phyloP scores from a whole-genome alignment of 2,329 filamentous ascomycete genomes.

The Chaetomiaceae sp. region DNA sequence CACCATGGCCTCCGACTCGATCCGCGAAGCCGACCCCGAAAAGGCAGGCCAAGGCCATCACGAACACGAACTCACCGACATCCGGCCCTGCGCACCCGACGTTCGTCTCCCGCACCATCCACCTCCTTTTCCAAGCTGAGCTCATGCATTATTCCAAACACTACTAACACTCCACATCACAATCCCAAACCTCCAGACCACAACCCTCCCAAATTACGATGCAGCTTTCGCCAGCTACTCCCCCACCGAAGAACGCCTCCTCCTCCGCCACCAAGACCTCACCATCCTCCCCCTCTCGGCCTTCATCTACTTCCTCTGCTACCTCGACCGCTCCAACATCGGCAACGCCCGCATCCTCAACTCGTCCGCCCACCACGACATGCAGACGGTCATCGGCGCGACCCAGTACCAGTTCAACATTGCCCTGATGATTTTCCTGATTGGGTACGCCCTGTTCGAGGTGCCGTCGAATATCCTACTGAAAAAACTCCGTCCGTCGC shows the following conservation, averaged over 20 bases:
- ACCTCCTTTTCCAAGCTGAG: no score
- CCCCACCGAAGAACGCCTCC: slow-evolving; percentile 54
- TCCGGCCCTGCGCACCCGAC: background rate
- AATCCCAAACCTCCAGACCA: background rate
- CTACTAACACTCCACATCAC: background rate
- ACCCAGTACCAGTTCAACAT: slow-evolving; percentile 57
- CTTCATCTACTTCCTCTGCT: slow-evolving; percentile 62
- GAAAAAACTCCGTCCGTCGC: slow-evolving; percentile 57
- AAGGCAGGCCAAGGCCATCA: background rate
- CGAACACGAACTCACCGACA: background rate
- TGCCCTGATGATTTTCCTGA: slow-evolving; percentile 56
- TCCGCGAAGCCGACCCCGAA: slow-evolving; percentile 2
- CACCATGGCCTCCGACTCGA: slow-evolving; percentile 3
- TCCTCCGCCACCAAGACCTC: slow-evolving; percentile 52
- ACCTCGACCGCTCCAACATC: slow-evolving; percentile 65
- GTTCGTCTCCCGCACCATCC: background rate
- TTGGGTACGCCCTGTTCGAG: slow-evolving; percentile 58
- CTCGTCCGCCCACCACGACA: slow-evolving; percentile 53
- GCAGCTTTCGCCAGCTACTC: slow-evolving; percentile 9
- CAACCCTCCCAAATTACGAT: background rate
- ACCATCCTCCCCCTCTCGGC: slow-evolving; percentile 61
- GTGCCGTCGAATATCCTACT: slow-evolving; percentile 64
- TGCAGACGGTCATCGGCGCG: slow-evolving; percentile 59
- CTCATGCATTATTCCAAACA: no score
- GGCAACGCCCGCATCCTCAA: slow-evolving; percentile 66